Percentiles rank a stretch among this genome's conserved stretches.
Conservation (phyloP, 176 grass and related monocot genomes). For the Musa beccarii region DNA sequence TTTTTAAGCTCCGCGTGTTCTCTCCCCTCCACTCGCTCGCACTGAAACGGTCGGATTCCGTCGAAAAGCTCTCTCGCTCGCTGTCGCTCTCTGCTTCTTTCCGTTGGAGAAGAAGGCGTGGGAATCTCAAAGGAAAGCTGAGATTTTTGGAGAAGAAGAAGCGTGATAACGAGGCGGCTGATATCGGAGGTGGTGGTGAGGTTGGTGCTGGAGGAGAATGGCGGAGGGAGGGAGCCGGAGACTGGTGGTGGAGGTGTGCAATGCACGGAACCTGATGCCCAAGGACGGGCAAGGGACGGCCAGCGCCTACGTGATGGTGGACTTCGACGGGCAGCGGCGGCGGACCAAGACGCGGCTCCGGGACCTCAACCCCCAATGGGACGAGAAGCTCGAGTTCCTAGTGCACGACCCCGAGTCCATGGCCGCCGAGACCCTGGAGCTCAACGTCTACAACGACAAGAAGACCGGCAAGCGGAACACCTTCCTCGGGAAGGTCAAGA, state of each 20-base stretch:
- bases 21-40: background rate
- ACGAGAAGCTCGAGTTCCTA: constrained; percentile 76
- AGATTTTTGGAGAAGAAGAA: background rate
- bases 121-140: background rate
- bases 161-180: too few species aligned
- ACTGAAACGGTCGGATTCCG: background rate
- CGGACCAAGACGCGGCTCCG: constrained; percentile 69
- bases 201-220: constrained; percentile 20
- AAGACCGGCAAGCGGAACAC: constrained; percentile 54
- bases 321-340: constrained; percentile 94
- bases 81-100: background rate
- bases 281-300: constrained; percentile 97
- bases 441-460: constrained; percentile 99
- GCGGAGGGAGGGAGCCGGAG: constrained; percentile 40
- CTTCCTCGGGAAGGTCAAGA: constrained; percentile 93
- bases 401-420: constrained; percentile 59
- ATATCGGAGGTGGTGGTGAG: too few species aligned
- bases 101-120: background rate
- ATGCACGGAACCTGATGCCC: constrained; percentile 88
- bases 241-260: constrained; percentile 87
- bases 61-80: background rate
- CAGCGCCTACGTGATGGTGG: constrained; percentile 88
- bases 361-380: constrained; percentile 93
- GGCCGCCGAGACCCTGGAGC: constrained; percentile 52
- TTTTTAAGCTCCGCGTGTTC: background rate